Conservation (phyloP, 306 rosid species). For the Quercus suber region DNA sequence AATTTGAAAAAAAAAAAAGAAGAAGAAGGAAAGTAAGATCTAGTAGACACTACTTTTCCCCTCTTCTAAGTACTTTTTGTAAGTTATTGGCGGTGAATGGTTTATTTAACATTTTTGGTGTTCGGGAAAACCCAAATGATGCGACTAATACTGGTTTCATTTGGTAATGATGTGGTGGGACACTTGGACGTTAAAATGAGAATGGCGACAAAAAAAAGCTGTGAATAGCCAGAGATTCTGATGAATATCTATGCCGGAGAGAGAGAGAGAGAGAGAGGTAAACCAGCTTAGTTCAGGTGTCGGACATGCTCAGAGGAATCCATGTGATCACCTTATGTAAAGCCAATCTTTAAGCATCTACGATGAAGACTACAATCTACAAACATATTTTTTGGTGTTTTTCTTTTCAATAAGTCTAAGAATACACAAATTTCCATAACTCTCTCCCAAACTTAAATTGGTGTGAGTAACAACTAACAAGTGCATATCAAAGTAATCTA, state of each 20-base stretch:
- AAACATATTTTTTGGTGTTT: too few relatives aligned
- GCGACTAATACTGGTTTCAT: conserved; percentile 41
- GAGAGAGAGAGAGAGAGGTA: neutral
- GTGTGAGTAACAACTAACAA: too few relatives aligned
- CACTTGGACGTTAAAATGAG: conserved; percentile 45
- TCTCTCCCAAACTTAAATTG: too few relatives aligned
- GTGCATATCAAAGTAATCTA: too few relatives aligned
- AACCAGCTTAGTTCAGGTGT: conserved; percentile 38
- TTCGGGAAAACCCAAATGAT: neutral
- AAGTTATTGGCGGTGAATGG: too few relatives aligned
- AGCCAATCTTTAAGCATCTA: conserved; percentile 55
- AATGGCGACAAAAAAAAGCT: conserved; percentile 56
- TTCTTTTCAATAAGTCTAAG: too few relatives aligned
- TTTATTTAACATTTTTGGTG: too few relatives aligned
- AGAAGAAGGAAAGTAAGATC: too few relatives aligned
- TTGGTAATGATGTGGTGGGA: conserved; percentile 63
- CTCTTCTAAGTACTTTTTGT: too few relatives aligned
- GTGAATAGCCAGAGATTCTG: conserved; percentile 48
- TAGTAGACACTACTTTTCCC: too few relatives aligned
- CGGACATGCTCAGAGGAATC: conserved; percentile 72
- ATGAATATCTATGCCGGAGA: conserved; percentile 40
- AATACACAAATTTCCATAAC: too few relatives aligned
- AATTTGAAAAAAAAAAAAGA: too few relatives aligned
- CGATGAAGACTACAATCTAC: conserved; percentile 17
- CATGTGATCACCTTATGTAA: conserved; percentile 63